A percentile compares a stretch with the other conserved stretches of the same genome.
Evolutionary conservation across 345 rosid species (phyloP).

Genomic region (Citrus inodora): DNA sequence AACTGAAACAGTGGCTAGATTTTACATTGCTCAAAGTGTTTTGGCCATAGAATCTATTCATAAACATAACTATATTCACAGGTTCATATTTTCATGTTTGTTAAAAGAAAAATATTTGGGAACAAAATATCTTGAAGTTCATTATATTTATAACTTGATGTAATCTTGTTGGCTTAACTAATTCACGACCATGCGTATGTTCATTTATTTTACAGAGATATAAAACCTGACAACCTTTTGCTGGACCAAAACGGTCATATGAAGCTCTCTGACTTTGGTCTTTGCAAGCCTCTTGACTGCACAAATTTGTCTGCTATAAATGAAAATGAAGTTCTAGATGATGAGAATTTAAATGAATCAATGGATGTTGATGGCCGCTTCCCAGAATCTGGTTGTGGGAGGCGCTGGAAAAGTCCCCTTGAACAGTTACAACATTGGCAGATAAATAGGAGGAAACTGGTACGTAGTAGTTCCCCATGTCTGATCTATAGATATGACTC

Average conservation of each 20-base stretch:
- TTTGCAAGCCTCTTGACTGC: constrained; percentile 95
- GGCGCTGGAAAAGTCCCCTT: constrained; percentile 72
- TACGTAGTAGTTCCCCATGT: constrained; percentile 19
- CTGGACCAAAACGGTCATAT: constrained; percentile 88
- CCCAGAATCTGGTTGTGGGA: constrained; percentile 49
- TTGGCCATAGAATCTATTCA: constrained; percentile 94
- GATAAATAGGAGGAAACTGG: constrained; percentile 84
- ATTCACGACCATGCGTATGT: constrained; percentile 1
- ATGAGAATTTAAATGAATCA: constrained; percentile 59
- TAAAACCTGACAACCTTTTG: constrained; percentile 92
- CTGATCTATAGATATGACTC: not conserved
- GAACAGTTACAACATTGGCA: constrained; percentile 95
- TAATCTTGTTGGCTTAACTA: constrained; percentile 13
- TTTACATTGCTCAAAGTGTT: constrained; percentile 85
- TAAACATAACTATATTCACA: constrained; percentile 84
- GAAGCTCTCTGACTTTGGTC: constrained; percentile 97
- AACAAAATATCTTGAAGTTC: not conserved
- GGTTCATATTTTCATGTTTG: constrained; percentile 39
- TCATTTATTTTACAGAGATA: constrained; percentile 56
- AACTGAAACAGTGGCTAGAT: constrained; percentile 88
- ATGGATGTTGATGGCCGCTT: constrained; percentile 56
- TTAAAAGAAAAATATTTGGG: constrained; percentile 1
- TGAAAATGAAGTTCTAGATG: constrained; percentile 73
- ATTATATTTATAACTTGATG: constrained; percentile 6
- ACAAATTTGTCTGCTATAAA: constrained; percentile 60